Percentiles rank a stretch among this genome's conserved stretches.
Evolutionary conservation across 495 filamentous ascomycete genomes (phyloP).

Genomic region (Massariosphaeria phaeospora): DNA sequence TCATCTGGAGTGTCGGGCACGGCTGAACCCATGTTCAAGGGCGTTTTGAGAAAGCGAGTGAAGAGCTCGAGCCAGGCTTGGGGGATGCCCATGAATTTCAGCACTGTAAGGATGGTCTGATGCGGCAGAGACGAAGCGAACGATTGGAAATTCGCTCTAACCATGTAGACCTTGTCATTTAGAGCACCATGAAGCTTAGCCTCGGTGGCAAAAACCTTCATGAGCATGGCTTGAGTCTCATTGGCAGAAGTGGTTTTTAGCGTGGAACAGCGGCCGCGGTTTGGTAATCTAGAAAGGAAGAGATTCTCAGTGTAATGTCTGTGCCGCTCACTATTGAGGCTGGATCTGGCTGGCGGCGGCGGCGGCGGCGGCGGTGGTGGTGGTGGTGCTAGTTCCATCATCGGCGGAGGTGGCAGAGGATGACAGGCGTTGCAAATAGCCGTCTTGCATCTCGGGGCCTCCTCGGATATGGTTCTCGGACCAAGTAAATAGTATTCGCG

Average conservation of each 20-base stretch:
- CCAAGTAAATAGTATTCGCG: slow-evolving; percentile 21
- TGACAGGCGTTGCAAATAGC: slow-evolving; percentile 14
- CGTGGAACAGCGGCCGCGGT: neutral
- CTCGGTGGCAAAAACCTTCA: slow-evolving; percentile 20
- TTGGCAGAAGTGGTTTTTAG: neutral
- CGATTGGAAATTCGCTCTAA: slow-evolving; percentile 10
- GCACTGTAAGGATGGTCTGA: slow-evolving; percentile 19
- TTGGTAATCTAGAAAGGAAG: slow-evolving; percentile 21
- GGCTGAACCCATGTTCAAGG: slow-evolving; percentile 23
- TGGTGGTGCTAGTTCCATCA: neutral
- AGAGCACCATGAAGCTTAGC: slow-evolving; percentile 9
- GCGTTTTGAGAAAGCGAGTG: slow-evolving; percentile 21
- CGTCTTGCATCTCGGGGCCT: neutral
- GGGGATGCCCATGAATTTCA: slow-evolving; percentile 28
- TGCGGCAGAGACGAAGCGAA: slow-evolving; percentile 23
- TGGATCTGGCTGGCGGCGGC: neutral
- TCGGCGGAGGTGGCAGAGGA: neutral
- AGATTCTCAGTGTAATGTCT: slow-evolving; percentile 12
- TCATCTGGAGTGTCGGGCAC: slow-evolving; percentile 14
- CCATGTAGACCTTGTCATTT: slow-evolving; percentile 5
- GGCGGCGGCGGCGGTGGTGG: slow-evolving; percentile 2
- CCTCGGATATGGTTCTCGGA: neutral
- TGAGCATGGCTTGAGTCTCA: slow-evolving; percentile 6
- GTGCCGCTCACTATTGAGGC: slow-evolving; percentile 19
- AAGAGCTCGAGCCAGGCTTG: slow-evolving; percentile 26